Conservation (phyloP, 495 filamentous ascomycete genomes). For the Glarea lozoyensis region DNA sequence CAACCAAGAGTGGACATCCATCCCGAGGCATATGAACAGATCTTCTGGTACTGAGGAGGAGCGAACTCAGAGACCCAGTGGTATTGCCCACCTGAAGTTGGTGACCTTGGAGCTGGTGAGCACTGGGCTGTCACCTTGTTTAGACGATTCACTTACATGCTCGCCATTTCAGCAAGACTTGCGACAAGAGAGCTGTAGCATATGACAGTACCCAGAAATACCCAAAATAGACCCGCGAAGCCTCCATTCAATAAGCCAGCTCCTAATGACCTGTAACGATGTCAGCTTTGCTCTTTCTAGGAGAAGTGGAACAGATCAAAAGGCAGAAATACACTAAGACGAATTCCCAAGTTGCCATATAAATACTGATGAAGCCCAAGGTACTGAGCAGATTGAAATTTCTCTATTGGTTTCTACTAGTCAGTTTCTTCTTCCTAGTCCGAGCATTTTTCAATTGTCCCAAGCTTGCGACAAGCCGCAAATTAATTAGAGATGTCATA, state of each 20-base stretch:
- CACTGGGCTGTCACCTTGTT: too few relatives aligned
- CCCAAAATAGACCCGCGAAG: slow-evolving; percentile 48
- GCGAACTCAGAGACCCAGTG: slow-evolving; percentile 41
- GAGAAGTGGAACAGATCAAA: too few relatives aligned
- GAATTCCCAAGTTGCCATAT: slow-evolving; percentile 36
- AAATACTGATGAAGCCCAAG: slow-evolving; percentile 36
- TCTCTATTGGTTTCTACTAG: too few relatives aligned
- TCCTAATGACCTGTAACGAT: too few relatives aligned
- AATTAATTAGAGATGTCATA: too few relatives aligned
- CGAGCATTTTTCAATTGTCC: too few relatives aligned
- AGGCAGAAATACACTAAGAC: slow-evolving; percentile 26
- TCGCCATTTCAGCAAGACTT: slow-evolving; percentile 47
- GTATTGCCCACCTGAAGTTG: too few relatives aligned
- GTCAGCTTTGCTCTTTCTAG: too few relatives aligned
- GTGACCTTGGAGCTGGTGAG: too few relatives aligned
- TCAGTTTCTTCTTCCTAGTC: too few relatives aligned
- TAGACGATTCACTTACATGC: slow-evolving; percentile 30
- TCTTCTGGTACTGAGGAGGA: slow-evolving; percentile 32
- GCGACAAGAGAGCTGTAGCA: slow-evolving; percentile 42
- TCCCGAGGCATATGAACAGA: slow-evolving; percentile 34
- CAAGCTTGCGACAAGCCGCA: too few relatives aligned
- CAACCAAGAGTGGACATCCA: slow-evolving; percentile 41
- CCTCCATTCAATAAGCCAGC: slow-evolving; percentile 45
- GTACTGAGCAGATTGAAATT: slow-evolving; percentile 38
- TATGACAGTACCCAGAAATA: slow-evolving; percentile 36